Conservation (phyloP, 2,329 filamentous ascomycete species). For the Fusarium annulatum region DNA sequence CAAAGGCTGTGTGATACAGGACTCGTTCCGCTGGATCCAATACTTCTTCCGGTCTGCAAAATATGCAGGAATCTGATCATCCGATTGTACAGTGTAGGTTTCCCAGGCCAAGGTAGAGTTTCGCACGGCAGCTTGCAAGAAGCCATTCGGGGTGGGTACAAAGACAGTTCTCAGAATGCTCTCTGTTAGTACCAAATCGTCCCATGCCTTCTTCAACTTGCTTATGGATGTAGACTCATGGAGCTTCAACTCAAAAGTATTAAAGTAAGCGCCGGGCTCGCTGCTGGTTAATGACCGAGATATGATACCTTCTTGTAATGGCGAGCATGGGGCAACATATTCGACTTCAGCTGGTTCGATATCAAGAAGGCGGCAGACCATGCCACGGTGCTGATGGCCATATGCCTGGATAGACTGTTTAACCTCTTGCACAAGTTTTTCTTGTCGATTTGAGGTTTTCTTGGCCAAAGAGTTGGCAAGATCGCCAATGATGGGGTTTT, state of each 20-base stretch:
- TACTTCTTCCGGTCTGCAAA: slow-evolving; percentile 51
- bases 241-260: slow-evolving; percentile 74
- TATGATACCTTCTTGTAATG: slow-evolving; percentile 88
- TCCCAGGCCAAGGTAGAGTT: slow-evolving; percentile 57
- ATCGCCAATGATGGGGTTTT: slow-evolving; percentile 63
- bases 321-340: slow-evolving; percentile 82
- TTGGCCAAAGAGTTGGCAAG: slow-evolving; percentile 55
- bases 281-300: slow-evolving; percentile 71
- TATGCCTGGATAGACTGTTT: slow-evolving; percentile 73
- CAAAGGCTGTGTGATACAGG: slow-evolving; percentile 28
- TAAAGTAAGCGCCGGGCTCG: slow-evolving; percentile 76
- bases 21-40: slow-evolving; percentile 67
- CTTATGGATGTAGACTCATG: slow-evolving; percentile 54
- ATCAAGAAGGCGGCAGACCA: slow-evolving; percentile 64
- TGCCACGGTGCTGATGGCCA: slow-evolving; percentile 67
- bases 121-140: slow-evolving; percentile 76
- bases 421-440: slow-evolving; percentile 56
- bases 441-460: slow-evolving; percentile 9
- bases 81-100: slow-evolving; percentile 45
- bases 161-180: slow-evolving; percentile 81
- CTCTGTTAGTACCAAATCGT: slow-evolving; percentile 59
- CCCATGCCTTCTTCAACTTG: slow-evolving; percentile 68
- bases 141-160: slow-evolving; percentile 77
- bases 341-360: slow-evolving; percentile 69
- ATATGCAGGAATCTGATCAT: slow-evolving; percentile 47